Base-by-base conservation (phyloP, 129 eudicot genomes). In the Saussurea involucrata region DNA sequence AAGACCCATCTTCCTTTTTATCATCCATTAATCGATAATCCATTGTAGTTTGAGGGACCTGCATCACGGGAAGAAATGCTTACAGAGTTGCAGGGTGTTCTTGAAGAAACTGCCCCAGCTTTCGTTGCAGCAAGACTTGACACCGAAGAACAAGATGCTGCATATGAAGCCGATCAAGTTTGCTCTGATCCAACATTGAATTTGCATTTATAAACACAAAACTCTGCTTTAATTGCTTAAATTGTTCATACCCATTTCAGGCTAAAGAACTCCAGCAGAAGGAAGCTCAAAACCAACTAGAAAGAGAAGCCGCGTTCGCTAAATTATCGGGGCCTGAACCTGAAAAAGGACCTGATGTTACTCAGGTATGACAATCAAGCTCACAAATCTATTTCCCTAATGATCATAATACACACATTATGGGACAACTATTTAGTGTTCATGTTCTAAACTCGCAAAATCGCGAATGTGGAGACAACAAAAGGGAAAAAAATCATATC, bases 151-250 rank as follows among this genome's bases (percentile, higher is more conserved):
- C 92, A 88, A 79, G 96, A 90, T 85, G 90, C 90, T 78, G 93
- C 89, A 49, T 88, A 82, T 24, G 98, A 92, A 84, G 90, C 90
- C 78, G 96, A 92, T 88, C 92, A 85, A 79, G 97, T 90, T 68
- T 71, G 84, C 49, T 32, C 20, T 12, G 10, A 31, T 72, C 79
- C 57, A 34, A 31, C 63, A 4, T 15, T 37, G 57, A 57, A 24
- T 44, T 21, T 24, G 55, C 63, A 68, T 78, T 37, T 8, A 32
- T 21, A 11, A 22, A 22, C 32, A 46, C 20, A 49, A 29, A 71
- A 63, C 46, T 22, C 4, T 29, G 25, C 17, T 64, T 46, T 33
- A 58, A 21, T 65, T 24, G 4, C 12, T 57, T 4, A 64, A 75
- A 10, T 4, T 81, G 66, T 71, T 65, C 44, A 12, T 72, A 33